A percentile compares a stretch with the other conserved stretches of the same genome.
Conservation (phyloP, 192 early-diverging fungal genomes). For the Thamnidium elegans region DNA sequence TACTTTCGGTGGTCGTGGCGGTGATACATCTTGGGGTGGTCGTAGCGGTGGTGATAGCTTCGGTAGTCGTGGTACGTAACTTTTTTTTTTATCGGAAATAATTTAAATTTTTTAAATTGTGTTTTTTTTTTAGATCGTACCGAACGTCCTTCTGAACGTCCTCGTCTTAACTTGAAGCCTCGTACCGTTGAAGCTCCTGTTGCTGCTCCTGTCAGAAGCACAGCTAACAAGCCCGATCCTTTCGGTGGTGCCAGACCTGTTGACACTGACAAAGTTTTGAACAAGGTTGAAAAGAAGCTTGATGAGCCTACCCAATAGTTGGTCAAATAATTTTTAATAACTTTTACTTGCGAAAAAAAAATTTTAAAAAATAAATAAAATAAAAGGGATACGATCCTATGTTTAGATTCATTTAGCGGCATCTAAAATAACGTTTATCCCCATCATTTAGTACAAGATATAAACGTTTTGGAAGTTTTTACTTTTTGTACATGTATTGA, state of each 20-base stretch:
- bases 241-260: conserved; percentile 65
- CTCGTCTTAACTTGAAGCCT: conserved; percentile 52
- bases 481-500: too few relatives aligned
- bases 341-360: too few relatives aligned
- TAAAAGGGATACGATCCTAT: too few relatives aligned
- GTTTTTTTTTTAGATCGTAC: neutral
- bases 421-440: too few relatives aligned
- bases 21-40: conserved; percentile 46
- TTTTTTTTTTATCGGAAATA: too few relatives aligned
- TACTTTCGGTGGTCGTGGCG: conserved; percentile 35
- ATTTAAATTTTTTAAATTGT: neutral
- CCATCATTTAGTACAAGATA: too few relatives aligned
- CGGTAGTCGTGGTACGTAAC: conserved; percentile 18
- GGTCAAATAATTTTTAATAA: too few relatives aligned
- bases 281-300: conserved; percentile 50
- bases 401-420: too few relatives aligned
- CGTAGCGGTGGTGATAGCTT: conserved; percentile 26
- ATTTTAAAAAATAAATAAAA: too few relatives aligned
- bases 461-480: too few relatives aligned
- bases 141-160: conserved; percentile 41
- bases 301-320: neutral
- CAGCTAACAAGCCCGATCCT: conserved; percentile 50
- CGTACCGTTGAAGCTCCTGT: conserved; percentile 29
- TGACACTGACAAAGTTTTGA: conserved; percentile 52
- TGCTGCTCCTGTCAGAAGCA: conserved; percentile 3